A percentile compares a stretch with the other conserved stretches of the same genome.
phyloP scores from a whole-genome alignment of 331 rosid species.

The Malus hybrid region DNA sequence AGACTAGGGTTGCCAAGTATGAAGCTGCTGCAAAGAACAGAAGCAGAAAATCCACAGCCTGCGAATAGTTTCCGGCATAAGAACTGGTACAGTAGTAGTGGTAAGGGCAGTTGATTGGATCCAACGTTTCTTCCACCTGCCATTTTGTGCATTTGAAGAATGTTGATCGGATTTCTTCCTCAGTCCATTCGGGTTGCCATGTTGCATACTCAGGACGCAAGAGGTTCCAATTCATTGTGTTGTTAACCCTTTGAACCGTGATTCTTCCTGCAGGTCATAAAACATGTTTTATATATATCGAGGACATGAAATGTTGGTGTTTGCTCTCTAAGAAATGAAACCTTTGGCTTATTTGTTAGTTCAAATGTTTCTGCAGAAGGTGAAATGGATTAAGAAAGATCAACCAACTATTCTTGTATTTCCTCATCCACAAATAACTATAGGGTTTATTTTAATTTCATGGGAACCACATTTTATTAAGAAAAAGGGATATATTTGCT shows the following conservation, averaged over 20 bases:
- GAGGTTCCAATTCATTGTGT: constrained; percentile 30
- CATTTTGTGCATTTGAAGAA: constrained; percentile 89
- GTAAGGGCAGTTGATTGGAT: constrained; percentile 63
- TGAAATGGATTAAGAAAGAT: constrained; percentile 52
- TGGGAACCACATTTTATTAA: neutral
- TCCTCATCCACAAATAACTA: constrained; percentile 6
- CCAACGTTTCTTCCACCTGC: constrained; percentile 84
- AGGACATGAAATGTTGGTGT: constrained; percentile 2
- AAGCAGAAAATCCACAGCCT: constrained; percentile 40
- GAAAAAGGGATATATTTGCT: neutral
- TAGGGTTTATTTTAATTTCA: neutral
- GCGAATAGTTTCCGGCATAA: constrained; percentile 56
- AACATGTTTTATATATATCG: neutral
- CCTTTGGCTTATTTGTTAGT: constrained; percentile 32
- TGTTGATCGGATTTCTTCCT: constrained; percentile 28
- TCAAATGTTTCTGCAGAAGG: constrained; percentile 39
- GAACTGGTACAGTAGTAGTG: constrained; percentile 76
- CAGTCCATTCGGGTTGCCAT: constrained; percentile 37
- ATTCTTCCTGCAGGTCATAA: neutral
- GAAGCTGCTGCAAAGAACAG: constrained; percentile 44
- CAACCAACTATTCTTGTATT: constrained; percentile 40
- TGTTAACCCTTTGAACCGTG: neutral
- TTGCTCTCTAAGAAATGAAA: constrained; percentile 15
- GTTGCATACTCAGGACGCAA: constrained; percentile 40
- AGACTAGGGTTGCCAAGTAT: constrained; percentile 55